Percentiles rank a stretch among this genome's conserved stretches.
phyloP scores from a whole-genome alignment of 192 early-diverging fungal species.

The Backusella australiensis region DNA sequence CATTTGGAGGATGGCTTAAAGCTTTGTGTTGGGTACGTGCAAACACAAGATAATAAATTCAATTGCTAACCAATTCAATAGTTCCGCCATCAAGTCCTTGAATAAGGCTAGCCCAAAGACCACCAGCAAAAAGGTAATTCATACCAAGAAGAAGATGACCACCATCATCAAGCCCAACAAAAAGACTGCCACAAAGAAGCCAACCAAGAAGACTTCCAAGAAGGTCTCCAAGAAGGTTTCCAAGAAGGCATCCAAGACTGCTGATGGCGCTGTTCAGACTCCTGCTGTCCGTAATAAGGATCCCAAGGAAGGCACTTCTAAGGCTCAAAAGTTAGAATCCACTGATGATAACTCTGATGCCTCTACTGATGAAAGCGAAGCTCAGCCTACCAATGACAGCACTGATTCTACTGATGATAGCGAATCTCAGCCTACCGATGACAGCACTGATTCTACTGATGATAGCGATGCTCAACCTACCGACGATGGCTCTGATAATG shows the following conservation, averaged over 20 bases:
- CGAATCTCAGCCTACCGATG: background rate
- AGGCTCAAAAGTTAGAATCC: background rate
- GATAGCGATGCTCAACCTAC: background rate
- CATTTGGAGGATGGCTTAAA: background rate
- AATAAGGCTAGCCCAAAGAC: constrained; percentile 4
- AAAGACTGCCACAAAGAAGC: background rate
- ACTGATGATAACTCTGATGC: background rate
- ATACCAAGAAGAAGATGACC: background rate
- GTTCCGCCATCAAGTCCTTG: background rate
- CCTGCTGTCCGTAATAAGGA: background rate
- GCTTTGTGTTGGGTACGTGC: background rate
- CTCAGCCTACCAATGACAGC: background rate
- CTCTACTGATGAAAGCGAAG: background rate
- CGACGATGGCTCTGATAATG: background rate
- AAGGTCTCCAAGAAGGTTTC: background rate
- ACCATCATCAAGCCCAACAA: constrained; percentile 6
- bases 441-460: background rate
- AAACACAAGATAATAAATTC: background rate
- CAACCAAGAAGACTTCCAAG: background rate
- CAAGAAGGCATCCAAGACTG: background rate
- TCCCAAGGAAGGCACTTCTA: background rate
- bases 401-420: background rate
- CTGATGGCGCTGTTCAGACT: background rate
- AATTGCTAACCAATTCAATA: background rate
- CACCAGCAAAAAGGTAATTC: background rate